Conservation (phyloP, 1,139 yeast genomes). For the Pichia sp. region DNA sequence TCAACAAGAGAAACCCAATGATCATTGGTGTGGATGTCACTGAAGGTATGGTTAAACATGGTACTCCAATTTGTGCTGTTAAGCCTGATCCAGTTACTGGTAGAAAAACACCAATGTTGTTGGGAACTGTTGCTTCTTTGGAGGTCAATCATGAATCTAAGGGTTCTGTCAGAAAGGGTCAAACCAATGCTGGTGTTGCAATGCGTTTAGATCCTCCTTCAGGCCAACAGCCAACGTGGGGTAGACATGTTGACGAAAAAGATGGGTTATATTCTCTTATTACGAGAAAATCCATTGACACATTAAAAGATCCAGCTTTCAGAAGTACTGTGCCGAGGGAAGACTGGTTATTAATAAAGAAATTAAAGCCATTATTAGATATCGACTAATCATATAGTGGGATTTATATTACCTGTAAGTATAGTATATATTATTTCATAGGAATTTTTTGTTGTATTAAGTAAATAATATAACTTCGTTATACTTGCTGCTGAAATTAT, state of each 20-base stretch:
- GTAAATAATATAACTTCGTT: neutral
- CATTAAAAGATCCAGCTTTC: slow-evolving; percentile 97
- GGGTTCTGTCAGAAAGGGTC: slow-evolving; percentile 83
- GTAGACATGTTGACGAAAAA: slow-evolving; percentile 94
- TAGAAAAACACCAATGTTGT: slow-evolving; percentile 62
- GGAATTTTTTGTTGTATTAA: neutral
- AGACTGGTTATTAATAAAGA: slow-evolving; percentile 89
- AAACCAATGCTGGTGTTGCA: slow-evolving; percentile 96
- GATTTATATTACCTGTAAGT: neutral
- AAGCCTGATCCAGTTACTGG: slow-evolving; percentile 83
- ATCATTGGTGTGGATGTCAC: slow-evolving; percentile 96
- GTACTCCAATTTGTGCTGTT: slow-evolving; percentile 95
- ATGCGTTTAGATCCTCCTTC: slow-evolving; percentile 94
- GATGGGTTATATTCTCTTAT: slow-evolving; percentile 86
- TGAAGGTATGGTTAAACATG: slow-evolving; percentile 84
- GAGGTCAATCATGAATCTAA: slow-evolving; percentile 91
- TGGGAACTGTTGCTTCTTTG: slow-evolving; percentile 83
- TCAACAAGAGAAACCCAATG: slow-evolving; percentile 98
- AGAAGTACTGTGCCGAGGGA: slow-evolving; percentile 90
- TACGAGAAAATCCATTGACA: slow-evolving; percentile 85
- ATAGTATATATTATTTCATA: neutral
- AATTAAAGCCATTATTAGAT: slow-evolving; percentile 82
- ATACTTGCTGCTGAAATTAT: neutral
- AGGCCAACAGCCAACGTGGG: slow-evolving; percentile 95
- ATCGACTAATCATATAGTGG: slow-evolving; percentile 34